A percentile compares a stretch with the other conserved stretches of the same genome.
phyloP scores from a whole-genome alignment of 2,329 filamentous ascomycete genomes.

The Aaosphaeria arxii region DNA sequence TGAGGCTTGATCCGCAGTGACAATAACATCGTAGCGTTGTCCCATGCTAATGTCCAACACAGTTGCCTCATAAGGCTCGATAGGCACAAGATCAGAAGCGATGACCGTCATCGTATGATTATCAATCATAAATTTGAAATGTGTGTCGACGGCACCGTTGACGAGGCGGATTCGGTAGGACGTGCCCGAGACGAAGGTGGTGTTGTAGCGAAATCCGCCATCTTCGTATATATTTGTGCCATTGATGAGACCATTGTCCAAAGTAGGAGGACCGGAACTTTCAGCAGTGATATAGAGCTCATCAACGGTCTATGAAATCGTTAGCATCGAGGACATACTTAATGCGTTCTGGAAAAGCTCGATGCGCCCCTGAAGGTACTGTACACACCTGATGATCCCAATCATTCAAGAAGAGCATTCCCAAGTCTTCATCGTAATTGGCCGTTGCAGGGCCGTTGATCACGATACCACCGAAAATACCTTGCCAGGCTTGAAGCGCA shows the following conservation, averaged over 20 bases:
- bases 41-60: slow-evolving; percentile 41
- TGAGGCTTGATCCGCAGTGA: slow-evolving; percentile 30
- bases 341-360: slow-evolving; percentile 2
- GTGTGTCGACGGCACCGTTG: slow-evolving; percentile 40
- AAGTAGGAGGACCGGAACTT: slow-evolving; percentile 25
- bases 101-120: slow-evolving; percentile 44
- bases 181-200: slow-evolving; percentile 36
- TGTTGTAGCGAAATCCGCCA: slow-evolving; percentile 32
- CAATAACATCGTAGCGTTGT: slow-evolving; percentile 39
- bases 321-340: not conserved
- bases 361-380: slow-evolving; percentile 30
- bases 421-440: slow-evolving; percentile 44
- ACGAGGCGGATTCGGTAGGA: slow-evolving; percentile 43
- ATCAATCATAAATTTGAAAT: slow-evolving; percentile 45
- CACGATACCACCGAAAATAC: slow-evolving; percentile 40
- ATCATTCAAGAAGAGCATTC: slow-evolving; percentile 42
- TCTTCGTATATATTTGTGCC: slow-evolving; percentile 40
- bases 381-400: slow-evolving; percentile 37
- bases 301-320: slow-evolving; percentile 27
- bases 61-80: slow-evolving; percentile 39
- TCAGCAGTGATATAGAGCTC: slow-evolving; percentile 29
- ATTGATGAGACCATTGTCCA: slow-evolving; percentile 46
- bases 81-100: slow-evolving; percentile 42
- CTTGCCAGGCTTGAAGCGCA: slow-evolving; percentile 40
- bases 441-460: slow-evolving; percentile 40